These are phyloP conservation scores for Triangularia setosa DNA, from an alignment of 2,329 filamentous ascomycete species.

Conservation along the genomic window DNA sequence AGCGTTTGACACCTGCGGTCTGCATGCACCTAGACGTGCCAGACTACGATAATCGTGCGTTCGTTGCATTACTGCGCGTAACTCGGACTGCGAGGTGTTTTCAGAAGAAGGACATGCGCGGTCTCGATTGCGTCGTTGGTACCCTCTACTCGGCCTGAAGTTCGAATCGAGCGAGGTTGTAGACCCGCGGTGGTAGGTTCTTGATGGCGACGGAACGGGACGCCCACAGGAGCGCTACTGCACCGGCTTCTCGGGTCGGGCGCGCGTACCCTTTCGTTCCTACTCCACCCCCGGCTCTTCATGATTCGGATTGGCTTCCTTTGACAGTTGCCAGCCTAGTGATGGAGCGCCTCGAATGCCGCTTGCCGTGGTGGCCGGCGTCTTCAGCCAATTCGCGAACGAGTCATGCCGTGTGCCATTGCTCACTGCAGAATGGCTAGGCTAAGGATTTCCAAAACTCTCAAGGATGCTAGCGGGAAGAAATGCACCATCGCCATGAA, in stretches of 20 bases:
- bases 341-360: slow-evolving; percentile 1
- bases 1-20: slow-evolving; percentile 1
- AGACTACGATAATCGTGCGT: background rate
- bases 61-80: background rate
- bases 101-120: background rate
- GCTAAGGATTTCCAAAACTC: background rate
- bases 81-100: background rate
- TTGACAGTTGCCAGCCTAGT: background rate
- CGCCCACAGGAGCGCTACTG: slow-evolving; percentile 22
- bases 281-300: background rate
- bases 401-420: slow-evolving; percentile 18
- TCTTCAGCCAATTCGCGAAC: background rate
- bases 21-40: background rate
- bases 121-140: background rate
- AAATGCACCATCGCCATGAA: background rate
- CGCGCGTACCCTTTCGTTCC: background rate
- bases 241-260: slow-evolving; percentile 13
- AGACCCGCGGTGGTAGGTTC: background rate
- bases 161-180: background rate
- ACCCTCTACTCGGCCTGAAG: background rate
- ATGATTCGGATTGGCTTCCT: background rate
- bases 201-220: slow-evolving; percentile 18
- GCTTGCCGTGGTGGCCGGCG: background rate
- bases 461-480: background rate
- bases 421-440: slow-evolving; percentile 12